Percentiles rank a stretch among this genome's conserved stretches.
These are phyloP conservation scores for Drechslerella coelobrocha DNA, from an alignment of 2,329 filamentous ascomycete species.

Conservation along the genomic window DNA sequence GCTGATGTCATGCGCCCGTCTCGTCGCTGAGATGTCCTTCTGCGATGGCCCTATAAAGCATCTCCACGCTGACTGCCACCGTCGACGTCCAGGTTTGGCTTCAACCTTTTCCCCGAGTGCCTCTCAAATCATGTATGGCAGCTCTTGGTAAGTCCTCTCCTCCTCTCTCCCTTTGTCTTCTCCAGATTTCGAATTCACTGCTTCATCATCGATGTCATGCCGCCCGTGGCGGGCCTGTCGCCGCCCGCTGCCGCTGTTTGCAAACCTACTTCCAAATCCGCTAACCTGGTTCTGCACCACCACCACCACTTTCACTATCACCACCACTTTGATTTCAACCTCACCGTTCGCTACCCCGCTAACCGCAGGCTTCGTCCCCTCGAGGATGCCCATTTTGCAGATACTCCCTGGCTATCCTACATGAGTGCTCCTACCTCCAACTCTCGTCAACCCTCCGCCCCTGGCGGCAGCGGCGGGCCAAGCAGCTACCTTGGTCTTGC, in stretches of 20 bases:
- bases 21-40: neutral
- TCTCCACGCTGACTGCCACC: neutral
- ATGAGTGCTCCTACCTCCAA: constrained; percentile 38
- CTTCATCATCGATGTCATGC: constrained; percentile 21
- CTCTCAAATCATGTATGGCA: constrained; percentile 50
- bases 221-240: constrained; percentile 12
- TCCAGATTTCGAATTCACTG: neutral
- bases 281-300: constrained; percentile 25
- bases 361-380: constrained; percentile 3
- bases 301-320: constrained; percentile 37
- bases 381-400: constrained; percentile 37
- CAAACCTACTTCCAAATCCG: constrained; percentile 43
- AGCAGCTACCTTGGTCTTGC: constrained; percentile 18
- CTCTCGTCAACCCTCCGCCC: constrained; percentile 26
- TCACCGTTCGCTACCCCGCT: constrained; percentile 10
- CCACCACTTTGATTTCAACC: constrained; percentile 12
- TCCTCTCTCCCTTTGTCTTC: neutral
- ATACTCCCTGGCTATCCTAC: constrained; percentile 49
- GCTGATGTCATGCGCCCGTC: constrained; percentile 6
- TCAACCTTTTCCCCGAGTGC: constrained; percentile 44
- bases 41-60: neutral
- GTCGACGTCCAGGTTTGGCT: constrained; percentile 28
- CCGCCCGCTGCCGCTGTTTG: constrained; percentile 31
- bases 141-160: constrained; percentile 39
- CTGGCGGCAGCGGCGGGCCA: constrained; percentile 17